Evolutionary conservation across 1,284 basidiomycete genomes (phyloP), one percentile per base, ranked within the genome.

Genomic region (Irpex sp.): DNA sequence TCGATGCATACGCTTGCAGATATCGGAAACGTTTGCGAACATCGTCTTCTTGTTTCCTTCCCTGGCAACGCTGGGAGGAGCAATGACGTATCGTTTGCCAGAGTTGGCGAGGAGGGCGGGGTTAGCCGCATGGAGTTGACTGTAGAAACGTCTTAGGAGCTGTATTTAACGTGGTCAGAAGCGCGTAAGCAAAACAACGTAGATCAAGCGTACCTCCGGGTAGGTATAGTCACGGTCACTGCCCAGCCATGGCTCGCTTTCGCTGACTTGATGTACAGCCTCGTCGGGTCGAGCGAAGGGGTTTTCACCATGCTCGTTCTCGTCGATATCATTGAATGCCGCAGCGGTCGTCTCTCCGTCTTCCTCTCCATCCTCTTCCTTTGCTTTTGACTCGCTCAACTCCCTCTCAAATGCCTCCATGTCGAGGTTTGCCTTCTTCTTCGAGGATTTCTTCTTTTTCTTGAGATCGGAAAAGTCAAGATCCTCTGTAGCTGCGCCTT

Each of bases 1-100:
- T 76, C 97, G 86, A 81, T 98, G 97, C 96, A 99, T 98, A 71
- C 94, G 89, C 78, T 93, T 96, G 86, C 97, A 98, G 71, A 99
- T 99, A 75, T 99, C 97, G 70, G 90, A 88, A 65, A 99, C 86
- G 77, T 99, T 99, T 69, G 95, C 91, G 71, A 99, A 99, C 68
- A 97, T 92, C 52, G 95, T 91, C 80, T 97, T 97, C 80, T 99
- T 98, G 79, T 96, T 97, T 65, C 91, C 91, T 83, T 99, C 97
- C 73, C 95, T 86, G 72, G 93, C 89, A 60, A 99, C 92, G 65
- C 92, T 91, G 17, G 97, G 97, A n/a, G 97, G 97, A 0, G 96
- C 94, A 70, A 99, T 97, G 17, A 96, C 98, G 82, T 98, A 98
- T 60, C 94, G 88, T 78, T 96, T 95, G 77, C 92, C 93, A 66